These are phyloP conservation scores for Lactifluus piperatus DNA, from an alignment of 768 basidiomycete genomes.

Conservation along the genomic window DNA sequence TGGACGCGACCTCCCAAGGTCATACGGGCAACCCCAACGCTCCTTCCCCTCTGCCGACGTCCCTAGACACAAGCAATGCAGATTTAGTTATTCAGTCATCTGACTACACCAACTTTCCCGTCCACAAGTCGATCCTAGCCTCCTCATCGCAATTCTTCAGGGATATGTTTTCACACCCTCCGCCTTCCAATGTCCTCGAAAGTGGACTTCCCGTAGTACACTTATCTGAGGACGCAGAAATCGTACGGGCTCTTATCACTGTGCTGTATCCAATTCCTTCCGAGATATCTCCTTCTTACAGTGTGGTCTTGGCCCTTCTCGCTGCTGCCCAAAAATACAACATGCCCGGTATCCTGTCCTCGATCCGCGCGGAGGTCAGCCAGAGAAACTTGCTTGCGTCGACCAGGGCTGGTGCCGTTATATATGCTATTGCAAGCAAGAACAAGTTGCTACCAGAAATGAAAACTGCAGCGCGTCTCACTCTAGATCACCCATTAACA, in stretches of 20 bases:
- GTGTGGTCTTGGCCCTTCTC: slow-evolving; percentile 3
- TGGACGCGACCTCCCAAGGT: background rate
- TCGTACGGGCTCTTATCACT: slow-evolving; percentile 11
- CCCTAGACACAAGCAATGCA: background rate
- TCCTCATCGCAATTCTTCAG: slow-evolving; percentile 26
- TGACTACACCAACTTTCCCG: slow-evolving; percentile 16
- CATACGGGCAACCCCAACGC: no score
- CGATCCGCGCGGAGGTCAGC: background rate
- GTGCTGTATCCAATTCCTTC: slow-evolving; percentile 2
- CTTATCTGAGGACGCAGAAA: slow-evolving; percentile 5
- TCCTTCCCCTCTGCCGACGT: background rate
- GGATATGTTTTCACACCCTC: slow-evolving; percentile 26
- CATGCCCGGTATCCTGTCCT: slow-evolving; percentile 11
- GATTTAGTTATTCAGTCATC: slow-evolving; percentile 7
- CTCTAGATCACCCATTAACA: slow-evolving; percentile 4
- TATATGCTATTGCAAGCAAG: slow-evolving; percentile 15
- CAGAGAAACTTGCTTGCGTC: background rate
- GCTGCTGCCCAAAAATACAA: slow-evolving; percentile 23
- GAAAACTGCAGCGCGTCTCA: background rate
- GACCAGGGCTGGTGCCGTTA: background rate
- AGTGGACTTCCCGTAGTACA: slow-evolving; percentile 16
- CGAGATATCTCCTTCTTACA: background rate
- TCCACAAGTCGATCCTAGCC: slow-evolving; percentile 27
- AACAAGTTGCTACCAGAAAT: background rate
- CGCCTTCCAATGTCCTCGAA: background rate